Base-by-base conservation (phyloP, 2,329 filamentous ascomycete genomes). In the Coniochaeta prunicola region DNA sequence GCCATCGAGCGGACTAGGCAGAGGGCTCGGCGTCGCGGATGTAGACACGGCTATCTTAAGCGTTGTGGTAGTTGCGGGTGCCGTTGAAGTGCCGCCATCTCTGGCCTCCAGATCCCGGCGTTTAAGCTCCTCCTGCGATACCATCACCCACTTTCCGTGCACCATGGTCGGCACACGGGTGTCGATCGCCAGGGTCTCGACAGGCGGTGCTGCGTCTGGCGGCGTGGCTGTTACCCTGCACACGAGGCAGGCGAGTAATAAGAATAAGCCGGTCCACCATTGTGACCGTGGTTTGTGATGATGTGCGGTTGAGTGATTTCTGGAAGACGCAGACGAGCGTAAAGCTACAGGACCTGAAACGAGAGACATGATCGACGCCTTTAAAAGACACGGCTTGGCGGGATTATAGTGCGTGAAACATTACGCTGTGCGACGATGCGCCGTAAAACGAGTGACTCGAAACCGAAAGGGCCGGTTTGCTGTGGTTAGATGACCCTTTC, bases 1-100 rank as follows among this genome's bases (percentile, higher is more conserved):
- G 59, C 81, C 85, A 65, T 92, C 89, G 67, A 91, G 90, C 2
- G 88, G 81, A 12, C 73, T 82, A 0, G 87, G 89, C 45, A 88
- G 73, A 5, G 80, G 74, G 57, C 72, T 74, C 1, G 21, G 66
- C 70, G 1, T 71, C 66, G 31, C 69, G 68, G 2, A 69, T 10
- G 68, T 68, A 36, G 69, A 67, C 33, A 68, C 65, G 55, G 67
- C 62, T 36, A 73, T 66, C 30, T 66, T 61, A 24, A 74, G 65
- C 5, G 73, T 73, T 34, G 68, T 69, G 0, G 70, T 70, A 17
- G 61, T 59, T 50, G 45, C 45, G 2, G 64, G 61, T 7, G 58
- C 57, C 19, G 61, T 53, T 1, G 62, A 45, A 7, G 61, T 62
- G 12, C 64, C 60, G 17, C 61, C 60, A 4, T 62, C 65, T 19